Evolutionary conservation across 179 eudicot genomes (phyloP).

Genomic region (Nepenthes alata): DNA sequence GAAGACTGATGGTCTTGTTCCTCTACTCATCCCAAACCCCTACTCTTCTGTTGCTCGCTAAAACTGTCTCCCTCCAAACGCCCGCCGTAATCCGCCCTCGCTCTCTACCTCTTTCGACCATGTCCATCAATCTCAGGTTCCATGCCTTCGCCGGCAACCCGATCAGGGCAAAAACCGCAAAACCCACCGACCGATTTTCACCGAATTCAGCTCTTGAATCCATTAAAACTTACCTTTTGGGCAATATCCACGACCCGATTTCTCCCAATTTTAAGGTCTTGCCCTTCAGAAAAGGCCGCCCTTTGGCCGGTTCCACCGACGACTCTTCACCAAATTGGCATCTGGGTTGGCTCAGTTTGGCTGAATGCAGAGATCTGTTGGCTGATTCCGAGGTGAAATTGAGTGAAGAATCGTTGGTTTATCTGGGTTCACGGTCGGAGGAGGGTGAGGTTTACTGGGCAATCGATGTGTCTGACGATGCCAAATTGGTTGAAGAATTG

Average conservation of each 20-base stretch:
- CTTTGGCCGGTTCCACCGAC: slow-evolving; percentile 40
- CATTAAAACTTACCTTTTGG: slow-evolving; percentile 34
- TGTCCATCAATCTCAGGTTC: slow-evolving; percentile 35
- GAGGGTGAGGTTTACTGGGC: slow-evolving; percentile 78
- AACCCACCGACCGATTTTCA: slow-evolving; percentile 41
- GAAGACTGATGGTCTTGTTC: slow-evolving; percentile 16
- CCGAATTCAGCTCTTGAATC: slow-evolving; percentile 49
- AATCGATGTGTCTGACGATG: slow-evolving; percentile 59
- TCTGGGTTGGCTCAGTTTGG: slow-evolving; percentile 82
- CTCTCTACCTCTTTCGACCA: slow-evolving; percentile 26
- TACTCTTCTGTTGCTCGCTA: slow-evolving; percentile 6
- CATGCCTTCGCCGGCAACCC: slow-evolving; percentile 83
- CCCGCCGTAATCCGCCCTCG: slow-evolving; percentile 2
- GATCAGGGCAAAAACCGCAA: slow-evolving; percentile 50
- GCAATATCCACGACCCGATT: slow-evolving; percentile 23
- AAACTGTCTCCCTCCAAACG: slow-evolving; percentile 15
- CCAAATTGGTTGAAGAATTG: slow-evolving; percentile 39
- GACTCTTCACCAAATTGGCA: slow-evolving; percentile 43
- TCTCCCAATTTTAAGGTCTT: slow-evolving; percentile 51
- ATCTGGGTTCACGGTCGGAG: slow-evolving; percentile 53
- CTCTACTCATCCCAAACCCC: slow-evolving; percentile 9
- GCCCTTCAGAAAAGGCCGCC: slow-evolving; percentile 82
- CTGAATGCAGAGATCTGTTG: slow-evolving; percentile 37
- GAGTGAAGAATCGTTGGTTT: slow-evolving; percentile 55
- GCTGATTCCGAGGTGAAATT: slow-evolving; percentile 34